A percentile compares a stretch with the other conserved stretches of the same genome.
Conservation (phyloP, 2,329 filamentous ascomycete species). For the Penicillium sp. region DNA sequence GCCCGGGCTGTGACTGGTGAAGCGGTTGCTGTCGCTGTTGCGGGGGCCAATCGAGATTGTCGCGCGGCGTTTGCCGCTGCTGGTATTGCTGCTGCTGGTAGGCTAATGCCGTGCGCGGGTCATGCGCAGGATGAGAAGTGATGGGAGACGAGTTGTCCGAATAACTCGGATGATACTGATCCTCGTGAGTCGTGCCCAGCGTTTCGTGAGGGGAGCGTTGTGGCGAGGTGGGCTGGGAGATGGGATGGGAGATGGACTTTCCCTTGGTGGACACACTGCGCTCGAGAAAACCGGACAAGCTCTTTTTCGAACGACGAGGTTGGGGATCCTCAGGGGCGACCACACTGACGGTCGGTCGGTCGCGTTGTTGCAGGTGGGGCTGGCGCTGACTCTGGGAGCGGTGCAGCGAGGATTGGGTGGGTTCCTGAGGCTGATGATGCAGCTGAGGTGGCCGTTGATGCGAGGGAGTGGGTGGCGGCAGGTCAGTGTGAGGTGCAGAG, state of each 20-base stretch:
- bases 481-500: neutral
- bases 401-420: constrained; percentile 10
- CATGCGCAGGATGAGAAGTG: constrained; percentile 8
- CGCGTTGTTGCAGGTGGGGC: constrained; percentile 19
- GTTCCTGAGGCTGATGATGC: neutral
- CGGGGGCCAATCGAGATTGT: neutral
- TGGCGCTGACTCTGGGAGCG: constrained; percentile 33
- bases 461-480: neutral
- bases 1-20: neutral
- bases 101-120: constrained; percentile 14
- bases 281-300: constrained; percentile 29
- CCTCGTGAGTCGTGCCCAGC: constrained; percentile 16
- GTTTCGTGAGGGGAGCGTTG: constrained; percentile 6
- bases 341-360: constrained; percentile 26
- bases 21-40: neutral
- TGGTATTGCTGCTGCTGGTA: constrained; percentile 20
- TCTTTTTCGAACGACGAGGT: constrained; percentile 26
- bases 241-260: constrained; percentile 17
- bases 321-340: constrained; percentile 31
- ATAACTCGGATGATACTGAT: constrained; percentile 12
- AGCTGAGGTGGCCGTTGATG: constrained; percentile 1
- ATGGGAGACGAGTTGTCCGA: constrained; percentile 16
- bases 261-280: constrained; percentile 32
- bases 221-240: constrained; percentile 26
- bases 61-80: neutral